Conservation (phyloP, 2,329 filamentous ascomycete genomes). For the Diaporthe citrichinensis region DNA sequence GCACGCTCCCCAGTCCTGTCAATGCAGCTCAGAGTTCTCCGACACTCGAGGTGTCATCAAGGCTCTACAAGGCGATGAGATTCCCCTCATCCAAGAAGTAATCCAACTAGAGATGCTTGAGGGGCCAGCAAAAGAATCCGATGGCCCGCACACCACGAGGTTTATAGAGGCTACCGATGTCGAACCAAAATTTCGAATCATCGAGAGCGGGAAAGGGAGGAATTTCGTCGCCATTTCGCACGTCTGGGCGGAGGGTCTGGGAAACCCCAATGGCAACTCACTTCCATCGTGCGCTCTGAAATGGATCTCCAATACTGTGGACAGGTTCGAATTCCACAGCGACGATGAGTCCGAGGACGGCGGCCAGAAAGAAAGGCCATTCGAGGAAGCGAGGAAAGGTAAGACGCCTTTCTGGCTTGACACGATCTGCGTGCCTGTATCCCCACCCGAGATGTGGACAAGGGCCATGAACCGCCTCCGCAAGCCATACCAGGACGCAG, state of each 20-base stretch:
- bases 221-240: conserved; percentile 12
- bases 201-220: background rate
- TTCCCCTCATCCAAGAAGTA: background rate
- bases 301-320: background rate
- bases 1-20: background rate
- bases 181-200: background rate
- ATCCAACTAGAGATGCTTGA: background rate
- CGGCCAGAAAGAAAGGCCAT: background rate
- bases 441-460: background rate
- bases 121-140: background rate
- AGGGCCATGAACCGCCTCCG: conserved; percentile 3
- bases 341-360: background rate
- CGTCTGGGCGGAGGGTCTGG: conserved; percentile 22
- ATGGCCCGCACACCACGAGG: too few species aligned
- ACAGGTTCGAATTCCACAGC: background rate
- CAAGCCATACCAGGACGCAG: conserved; percentile 15
- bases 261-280: conserved; percentile 7
- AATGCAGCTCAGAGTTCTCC: background rate
- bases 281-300: conserved; percentile 19
- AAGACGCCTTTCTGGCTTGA: conserved; percentile 14
- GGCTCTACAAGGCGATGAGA: background rate
- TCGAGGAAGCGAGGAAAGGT: too few species aligned
- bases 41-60: background rate
- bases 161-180: background rate
- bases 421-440: conserved; percentile 13